Percentiles rank a stretch among this genome's conserved stretches.
These are phyloP conservation scores for Podaxis rugospora DNA, from an alignment of 768 basidiomycete genomes.

Conservation along the genomic window DNA sequence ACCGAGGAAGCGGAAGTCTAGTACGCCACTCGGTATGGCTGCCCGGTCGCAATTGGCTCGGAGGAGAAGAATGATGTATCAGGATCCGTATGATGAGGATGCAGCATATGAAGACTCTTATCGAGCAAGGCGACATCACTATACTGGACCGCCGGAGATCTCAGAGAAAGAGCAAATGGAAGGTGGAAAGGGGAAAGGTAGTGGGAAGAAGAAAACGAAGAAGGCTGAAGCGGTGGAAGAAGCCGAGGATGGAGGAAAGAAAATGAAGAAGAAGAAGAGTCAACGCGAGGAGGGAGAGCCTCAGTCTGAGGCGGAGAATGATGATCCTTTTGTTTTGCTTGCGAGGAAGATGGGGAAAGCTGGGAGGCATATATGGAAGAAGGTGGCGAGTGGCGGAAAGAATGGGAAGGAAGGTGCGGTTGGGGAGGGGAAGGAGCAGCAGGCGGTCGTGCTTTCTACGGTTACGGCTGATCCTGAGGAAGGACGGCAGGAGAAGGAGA, in stretches of 20 bases:
- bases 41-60: constrained; percentile 40
- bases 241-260: constrained; percentile 25
- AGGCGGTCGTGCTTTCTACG: constrained; percentile 6
- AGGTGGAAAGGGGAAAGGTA: background rate
- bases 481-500: background rate
- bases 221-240: background rate
- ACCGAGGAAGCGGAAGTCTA: constrained; percentile 43
- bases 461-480: background rate
- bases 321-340: constrained; percentile 45
- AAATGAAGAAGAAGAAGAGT: constrained; percentile 16
- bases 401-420: constrained; percentile 11
- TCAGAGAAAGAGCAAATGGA: background rate
- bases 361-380: constrained; percentile 47
- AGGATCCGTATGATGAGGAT: constrained; percentile 1
- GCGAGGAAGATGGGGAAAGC: constrained; percentile 50
- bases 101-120: background rate
- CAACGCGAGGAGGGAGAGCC: background rate
- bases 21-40: constrained; percentile 51
- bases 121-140: background rate
- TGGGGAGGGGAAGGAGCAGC: constrained; percentile 12
- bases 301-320: constrained; percentile 17
- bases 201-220: constrained; percentile 12
- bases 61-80: constrained; percentile 21
- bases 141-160: background rate
- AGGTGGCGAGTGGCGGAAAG: constrained; percentile 24